A percentile compares a stretch with the other conserved stretches of the same genome.
phyloP scores from a whole-genome alignment of 2,329 filamentous ascomycete genomes.

The Diaporthe australafricana region DNA sequence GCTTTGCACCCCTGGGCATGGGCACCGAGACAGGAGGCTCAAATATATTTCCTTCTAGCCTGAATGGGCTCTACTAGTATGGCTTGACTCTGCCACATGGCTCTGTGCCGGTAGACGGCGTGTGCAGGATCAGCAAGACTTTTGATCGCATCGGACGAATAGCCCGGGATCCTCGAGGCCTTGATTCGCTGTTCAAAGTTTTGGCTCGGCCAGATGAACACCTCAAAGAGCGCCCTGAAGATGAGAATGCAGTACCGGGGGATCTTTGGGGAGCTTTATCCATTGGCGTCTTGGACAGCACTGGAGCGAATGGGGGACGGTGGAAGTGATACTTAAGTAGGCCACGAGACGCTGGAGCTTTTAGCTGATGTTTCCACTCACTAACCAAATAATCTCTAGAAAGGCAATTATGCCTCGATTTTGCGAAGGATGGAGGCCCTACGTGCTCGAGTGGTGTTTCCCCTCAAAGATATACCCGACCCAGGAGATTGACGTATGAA shows the following conservation, averaged over 20 bases:
- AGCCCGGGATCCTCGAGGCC: slow-evolving; percentile 40
- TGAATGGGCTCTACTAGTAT: slow-evolving; percentile 51
- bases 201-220: slow-evolving; percentile 28
- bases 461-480: slow-evolving; percentile 31
- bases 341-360: not conserved
- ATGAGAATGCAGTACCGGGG: not conserved
- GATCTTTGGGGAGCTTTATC: slow-evolving; percentile 15
- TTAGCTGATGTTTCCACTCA: too few species aligned
- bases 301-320: slow-evolving; percentile 39
- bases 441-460: slow-evolving; percentile 38
- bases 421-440: slow-evolving; percentile 32
- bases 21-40: slow-evolving; percentile 53
- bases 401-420: slow-evolving; percentile 34
- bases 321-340: slow-evolving; percentile 39
- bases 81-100: slow-evolving; percentile 47
- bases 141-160: slow-evolving; percentile 43
- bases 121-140: slow-evolving; percentile 37
- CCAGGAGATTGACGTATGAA: slow-evolving; percentile 30
- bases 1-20: slow-evolving; percentile 52
- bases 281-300: slow-evolving; percentile 39
- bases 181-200: slow-evolving; percentile 36
- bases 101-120: slow-evolving; percentile 35
- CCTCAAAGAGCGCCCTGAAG: not conserved
- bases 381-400: slow-evolving; percentile 17
- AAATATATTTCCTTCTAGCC: slow-evolving; percentile 52